Evolutionary conservation across 176 grass and related monocot genomes (phyloP).

Genomic region (Triticum turgidum): DNA sequence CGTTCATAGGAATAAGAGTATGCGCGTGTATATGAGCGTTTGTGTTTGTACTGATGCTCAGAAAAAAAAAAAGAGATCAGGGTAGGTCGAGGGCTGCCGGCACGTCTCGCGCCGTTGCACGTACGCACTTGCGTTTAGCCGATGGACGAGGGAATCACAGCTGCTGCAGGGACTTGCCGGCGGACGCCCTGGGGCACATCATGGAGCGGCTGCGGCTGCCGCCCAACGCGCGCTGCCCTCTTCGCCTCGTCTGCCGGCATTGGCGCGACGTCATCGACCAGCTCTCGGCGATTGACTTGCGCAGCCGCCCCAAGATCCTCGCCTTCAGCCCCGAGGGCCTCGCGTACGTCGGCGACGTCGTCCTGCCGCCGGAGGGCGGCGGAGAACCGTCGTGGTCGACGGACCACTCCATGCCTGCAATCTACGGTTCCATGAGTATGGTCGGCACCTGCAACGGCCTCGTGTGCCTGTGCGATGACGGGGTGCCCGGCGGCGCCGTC

Average conservation of each 20-base stretch:
- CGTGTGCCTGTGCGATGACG: background rate
- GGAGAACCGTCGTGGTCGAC: background rate
- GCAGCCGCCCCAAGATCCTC: background rate
- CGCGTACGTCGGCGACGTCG: background rate
- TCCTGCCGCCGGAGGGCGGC: too few species aligned
- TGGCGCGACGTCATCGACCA: background rate
- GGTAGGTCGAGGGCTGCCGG: background rate
- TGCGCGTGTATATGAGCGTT: too few species aligned
- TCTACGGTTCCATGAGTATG: background rate
- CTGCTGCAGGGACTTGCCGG: background rate
- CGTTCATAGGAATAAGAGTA: too few species aligned
- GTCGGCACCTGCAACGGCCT: background rate
- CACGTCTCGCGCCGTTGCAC: background rate
- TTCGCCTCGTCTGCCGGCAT: background rate
- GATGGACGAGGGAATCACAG: background rate
- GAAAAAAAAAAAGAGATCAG: background rate
- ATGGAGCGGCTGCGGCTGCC: background rate
- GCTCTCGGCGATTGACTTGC: background rate
- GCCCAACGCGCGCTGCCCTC: background rate
- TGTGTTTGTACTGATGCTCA: too few species aligned
- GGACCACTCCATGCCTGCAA: background rate
- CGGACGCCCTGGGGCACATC: background rate
- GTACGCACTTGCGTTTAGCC: background rate
- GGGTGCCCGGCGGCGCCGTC: background rate
- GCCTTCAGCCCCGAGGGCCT: background rate